These are phyloP conservation scores for Boletus smithii DNA, from an alignment of 1,284 basidiomycete species.

Conservation along the genomic window DNA sequence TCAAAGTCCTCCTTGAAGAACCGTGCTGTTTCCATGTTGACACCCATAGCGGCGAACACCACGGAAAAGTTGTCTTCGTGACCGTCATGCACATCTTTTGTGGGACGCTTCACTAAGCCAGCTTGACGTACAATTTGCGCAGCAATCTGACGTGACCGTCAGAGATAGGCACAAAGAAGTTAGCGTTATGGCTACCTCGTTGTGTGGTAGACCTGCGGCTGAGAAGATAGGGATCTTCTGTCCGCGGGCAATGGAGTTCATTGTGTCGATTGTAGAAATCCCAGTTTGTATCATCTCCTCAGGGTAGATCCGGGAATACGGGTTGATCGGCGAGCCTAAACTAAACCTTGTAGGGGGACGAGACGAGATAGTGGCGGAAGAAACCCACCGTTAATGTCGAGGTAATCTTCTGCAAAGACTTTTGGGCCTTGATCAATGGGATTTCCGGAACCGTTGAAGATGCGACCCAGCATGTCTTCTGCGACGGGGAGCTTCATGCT, in stretches of 20 bases:
- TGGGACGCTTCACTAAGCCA: conserved; percentile 92
- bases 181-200: conserved; percentile 65
- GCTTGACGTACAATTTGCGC: conserved; percentile 99
- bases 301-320: conserved; percentile 98
- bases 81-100: conserved; percentile 96
- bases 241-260: conserved; percentile 99
- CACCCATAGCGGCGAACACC: conserved; percentile 99
- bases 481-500: conserved; percentile 99
- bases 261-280: conserved; percentile 97
- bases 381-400: conserved; percentile 93
- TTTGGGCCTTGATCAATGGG: conserved; percentile 99
- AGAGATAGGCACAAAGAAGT: conserved; percentile 20
- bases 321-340: conserved; percentile 96
- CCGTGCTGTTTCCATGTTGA: conserved; percentile 99
- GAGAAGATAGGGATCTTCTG: conserved; percentile 99
- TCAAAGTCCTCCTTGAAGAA: conserved; percentile 99
- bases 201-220: conserved; percentile 97
- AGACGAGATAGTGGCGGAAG: conserved; percentile 7
- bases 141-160: conserved; percentile 70
- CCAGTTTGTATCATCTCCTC: conserved; percentile 99
- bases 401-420: conserved; percentile 98
- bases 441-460: conserved; percentile 98
- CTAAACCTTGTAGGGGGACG: conserved; percentile 20
- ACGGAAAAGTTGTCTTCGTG: conserved; percentile 99
- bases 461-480: conserved; percentile 99